Percentiles rank a stretch among this genome's conserved stretches.
These are phyloP conservation scores for Lichtheimia corymbifera DNA, from an alignment of 371 early-diverging fungal species.

Conservation along the genomic window DNA sequence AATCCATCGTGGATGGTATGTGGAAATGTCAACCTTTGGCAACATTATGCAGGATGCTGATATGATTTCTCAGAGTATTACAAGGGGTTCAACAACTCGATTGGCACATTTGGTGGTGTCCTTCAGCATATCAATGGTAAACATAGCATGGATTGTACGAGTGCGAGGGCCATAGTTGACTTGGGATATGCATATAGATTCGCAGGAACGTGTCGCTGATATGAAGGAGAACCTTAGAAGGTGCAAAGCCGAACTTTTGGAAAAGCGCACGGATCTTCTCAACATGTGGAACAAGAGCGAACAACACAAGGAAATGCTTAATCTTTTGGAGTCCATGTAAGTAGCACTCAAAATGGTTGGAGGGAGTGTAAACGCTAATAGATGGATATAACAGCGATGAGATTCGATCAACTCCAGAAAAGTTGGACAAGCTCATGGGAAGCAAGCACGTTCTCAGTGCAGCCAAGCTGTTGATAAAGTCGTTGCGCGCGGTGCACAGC, in stretches of 20 bases:
- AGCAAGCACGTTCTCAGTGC: slow-evolving; percentile 86
- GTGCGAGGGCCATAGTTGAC: slow-evolving; percentile 4
- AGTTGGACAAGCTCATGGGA: slow-evolving; percentile 69
- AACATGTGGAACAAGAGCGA: slow-evolving; percentile 80
- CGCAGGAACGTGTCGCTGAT: slow-evolving; percentile 65
- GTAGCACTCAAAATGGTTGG: slow-evolving; percentile 4
- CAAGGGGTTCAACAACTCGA: slow-evolving; percentile 88
- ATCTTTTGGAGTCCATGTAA: slow-evolving; percentile 76
- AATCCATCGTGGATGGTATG: slow-evolving; percentile 85
- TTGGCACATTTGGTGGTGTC: slow-evolving; percentile 90
- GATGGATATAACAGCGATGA: slow-evolving; percentile 66
- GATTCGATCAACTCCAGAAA: slow-evolving; percentile 75
- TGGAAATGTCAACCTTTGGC: not conserved
- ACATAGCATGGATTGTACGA: not conserved
- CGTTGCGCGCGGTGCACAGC: slow-evolving; percentile 68
- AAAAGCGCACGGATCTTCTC: slow-evolving; percentile 74
- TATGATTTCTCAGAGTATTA: slow-evolving; percentile 72
- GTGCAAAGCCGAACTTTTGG: slow-evolving; percentile 68
- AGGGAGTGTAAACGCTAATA: not conserved
- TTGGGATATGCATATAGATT: slow-evolving; percentile 41
- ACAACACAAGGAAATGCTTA: slow-evolving; percentile 83
- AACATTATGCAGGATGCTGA: not conserved
- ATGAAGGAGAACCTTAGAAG: slow-evolving; percentile 68
- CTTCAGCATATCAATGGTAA: slow-evolving; percentile 82
- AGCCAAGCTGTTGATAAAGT: slow-evolving; percentile 67